Base-by-base conservation (phyloP, 768 basidiomycete genomes). In the Xerocomus potaroensis region DNA sequence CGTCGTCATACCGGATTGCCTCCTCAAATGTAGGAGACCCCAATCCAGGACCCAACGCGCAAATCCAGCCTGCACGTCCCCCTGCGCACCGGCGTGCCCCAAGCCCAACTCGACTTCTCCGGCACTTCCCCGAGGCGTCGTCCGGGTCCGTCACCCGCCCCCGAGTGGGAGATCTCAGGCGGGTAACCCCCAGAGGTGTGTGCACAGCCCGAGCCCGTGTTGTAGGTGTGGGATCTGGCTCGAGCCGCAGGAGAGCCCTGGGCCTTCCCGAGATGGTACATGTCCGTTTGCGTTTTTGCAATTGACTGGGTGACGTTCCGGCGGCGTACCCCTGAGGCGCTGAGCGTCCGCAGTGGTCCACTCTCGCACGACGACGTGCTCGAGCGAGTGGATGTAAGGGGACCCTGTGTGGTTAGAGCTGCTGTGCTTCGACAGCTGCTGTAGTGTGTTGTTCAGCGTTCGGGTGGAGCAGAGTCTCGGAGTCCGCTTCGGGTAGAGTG, bases 281-380 rank as follows among this genome's bases (percentile, higher is more conserved):
- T 10, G 76, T 81, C 35, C 92, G 77, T 61, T 89, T 92, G 48
- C 92, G 70, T 55, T 72, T 78, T 10, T 90, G 92, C 59, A n/a
- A n/a, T 86, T 89, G 12, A 81, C 71, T 3, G 81, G 79, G 40
- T 72, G 80, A 21, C 72, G 71, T 45, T 81, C 78, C 15, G 62
- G 65, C 0, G 64, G 10, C 67, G 62, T 8, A 67, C 49, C 27
- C 74, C 69, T 21, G 58, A 62, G 14, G 67, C 62, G 36, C 65
- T 57, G 48, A 66, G 62, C 8, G 62, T 60, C 27, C 80, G 72
- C 16, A 84, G 87, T 1, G 91, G 92, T 19, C 85, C 88, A 48
- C 89, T 91, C 26, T n/a, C 93, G 79, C 11, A 96, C 91, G 1
- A 92, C 91, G 64, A 95, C 94, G 65, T 96, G 92, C 49, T 87